Percentiles rank a stretch among this genome's conserved stretches.
Evolutionary conservation across 106 monocot genomes (phyloP).

Genomic region (Hemerocallis citrina): DNA sequence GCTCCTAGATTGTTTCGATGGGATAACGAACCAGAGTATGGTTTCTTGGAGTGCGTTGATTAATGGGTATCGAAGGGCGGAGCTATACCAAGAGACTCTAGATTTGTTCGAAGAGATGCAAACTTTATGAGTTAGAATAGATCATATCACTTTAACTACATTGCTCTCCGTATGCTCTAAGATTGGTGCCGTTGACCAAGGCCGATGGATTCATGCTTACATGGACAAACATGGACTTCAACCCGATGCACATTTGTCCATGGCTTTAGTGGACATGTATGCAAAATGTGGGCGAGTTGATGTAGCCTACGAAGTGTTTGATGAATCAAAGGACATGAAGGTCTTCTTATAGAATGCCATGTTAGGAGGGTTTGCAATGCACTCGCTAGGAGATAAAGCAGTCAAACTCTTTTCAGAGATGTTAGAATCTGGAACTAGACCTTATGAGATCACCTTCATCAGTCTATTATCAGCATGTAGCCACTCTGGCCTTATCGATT

Average conservation of each 20-base stretch:
- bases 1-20: conserved; percentile 8
- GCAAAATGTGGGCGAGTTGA: conserved; percentile 21
- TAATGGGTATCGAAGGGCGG: conserved; percentile 8
- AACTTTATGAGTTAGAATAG: neutral
- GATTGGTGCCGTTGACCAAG: conserved; percentile 22
- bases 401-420: conserved; percentile 9
- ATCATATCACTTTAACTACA: conserved; percentile 13
- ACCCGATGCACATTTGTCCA: conserved; percentile 11
- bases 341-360: conserved; percentile 27
- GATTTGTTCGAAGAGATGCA: conserved; percentile 25
- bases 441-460: conserved; percentile 24
- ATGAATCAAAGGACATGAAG: conserved; percentile 2
- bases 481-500: conserved; percentile 17
- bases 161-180: conserved; percentile 19
- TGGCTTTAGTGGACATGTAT: conserved; percentile 27
- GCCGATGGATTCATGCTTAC: conserved; percentile 21
- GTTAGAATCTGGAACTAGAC: conserved; percentile 7
- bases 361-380: conserved; percentile 22
- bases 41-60: conserved; percentile 32
- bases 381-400: conserved; percentile 15
- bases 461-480: conserved; percentile 23
- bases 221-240: conserved; percentile 1
- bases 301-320: conserved; percentile 13
- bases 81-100: conserved; percentile 7
- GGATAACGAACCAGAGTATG: conserved; percentile 16